Base-by-base conservation (phyloP, 768 basidiomycete species). In the Boletellus sp. region DNA sequence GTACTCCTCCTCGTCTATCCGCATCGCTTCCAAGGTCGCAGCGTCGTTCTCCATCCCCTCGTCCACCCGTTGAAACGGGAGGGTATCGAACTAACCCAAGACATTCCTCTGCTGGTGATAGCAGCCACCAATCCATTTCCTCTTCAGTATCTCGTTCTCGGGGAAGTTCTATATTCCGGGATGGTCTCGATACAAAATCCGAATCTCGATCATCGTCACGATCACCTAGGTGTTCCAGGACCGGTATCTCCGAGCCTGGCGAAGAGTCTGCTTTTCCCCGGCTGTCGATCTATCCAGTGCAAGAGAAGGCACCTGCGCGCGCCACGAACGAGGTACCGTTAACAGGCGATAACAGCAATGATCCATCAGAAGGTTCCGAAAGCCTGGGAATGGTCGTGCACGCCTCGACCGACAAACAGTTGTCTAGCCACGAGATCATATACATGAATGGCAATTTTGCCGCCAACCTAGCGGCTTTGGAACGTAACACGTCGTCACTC, bases 201-300 rank as follows among this genome's bases (percentile, higher is more conserved):
- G 68, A 68, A 59, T 74, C 75, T 44, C 72, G 77, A 56, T 78
- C 78, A 35, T 67, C 69, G 33, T 82, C 81, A 53, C 77, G 77
- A 42, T 83, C 81, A n/a, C 83, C 83, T 46, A 51, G 48, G 31
- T 45, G 19, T 31, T 55, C 50, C 47, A 59, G 52, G 57, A 53
- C 66, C 57, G 59, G 53, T 57, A 58, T 64, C 53, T 68, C 66
- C 57, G 57, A 59, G 42, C 50, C 31, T 36, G 59, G 50, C 37
- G 56, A 58, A 46, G 59, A 53, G 45, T 50, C 54, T 42, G 4
- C 48, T 52, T 52, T 60, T 50, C 55, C 36, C 38, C 55, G 47
- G 47, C 12, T 39, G 40, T 57, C 51, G 55, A 56, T 56, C 52
- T 56, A 54, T 52, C 46, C 53, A 48, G 56, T 45, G 79, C 78